These are phyloP conservation scores for Funneliformis mosseae DNA, from an alignment of 192 early-diverging fungal genomes.

Conservation along the genomic window DNA sequence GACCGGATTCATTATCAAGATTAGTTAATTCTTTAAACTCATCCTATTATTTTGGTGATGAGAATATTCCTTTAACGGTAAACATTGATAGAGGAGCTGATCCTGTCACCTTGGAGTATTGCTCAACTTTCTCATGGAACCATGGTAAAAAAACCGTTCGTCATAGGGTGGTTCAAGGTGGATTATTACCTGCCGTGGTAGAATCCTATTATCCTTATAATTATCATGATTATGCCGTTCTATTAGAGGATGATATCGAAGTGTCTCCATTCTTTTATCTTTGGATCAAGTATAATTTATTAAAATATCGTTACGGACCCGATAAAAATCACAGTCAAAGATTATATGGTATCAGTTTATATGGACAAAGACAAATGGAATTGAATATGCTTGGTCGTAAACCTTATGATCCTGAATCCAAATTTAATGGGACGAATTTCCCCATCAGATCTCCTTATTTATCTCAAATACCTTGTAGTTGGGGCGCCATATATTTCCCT, in stretches of 20 bases:
- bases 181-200: constrained; percentile 58
- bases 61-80: constrained; percentile 48
- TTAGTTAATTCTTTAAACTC: constrained; percentile 50
- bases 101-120: constrained; percentile 49
- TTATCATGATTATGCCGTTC: constrained; percentile 58
- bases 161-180: constrained; percentile 56
- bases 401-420: constrained; percentile 52
- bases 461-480: constrained; percentile 61
- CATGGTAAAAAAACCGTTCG: constrained; percentile 53
- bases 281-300: constrained; percentile 59
- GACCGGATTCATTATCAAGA: constrained; percentile 59
- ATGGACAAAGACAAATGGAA: constrained; percentile 59
- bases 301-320: constrained; percentile 56
- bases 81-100: constrained; percentile 63
- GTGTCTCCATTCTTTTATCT: constrained; percentile 61
- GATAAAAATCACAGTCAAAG: constrained; percentile 37
- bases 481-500: constrained; percentile 66
- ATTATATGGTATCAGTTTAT: constrained; percentile 61
- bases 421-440: constrained; percentile 47
- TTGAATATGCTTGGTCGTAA: constrained; percentile 50
- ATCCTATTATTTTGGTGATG: constrained; percentile 54
- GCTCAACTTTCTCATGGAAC: constrained; percentile 49
- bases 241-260: constrained; percentile 65
- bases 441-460: constrained; percentile 53
- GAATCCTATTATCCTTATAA: constrained; percentile 61